Evolutionary conservation across 2,329 filamentous ascomycete species (phyloP).

Genomic region (Aureobasidium pullulans): DNA sequence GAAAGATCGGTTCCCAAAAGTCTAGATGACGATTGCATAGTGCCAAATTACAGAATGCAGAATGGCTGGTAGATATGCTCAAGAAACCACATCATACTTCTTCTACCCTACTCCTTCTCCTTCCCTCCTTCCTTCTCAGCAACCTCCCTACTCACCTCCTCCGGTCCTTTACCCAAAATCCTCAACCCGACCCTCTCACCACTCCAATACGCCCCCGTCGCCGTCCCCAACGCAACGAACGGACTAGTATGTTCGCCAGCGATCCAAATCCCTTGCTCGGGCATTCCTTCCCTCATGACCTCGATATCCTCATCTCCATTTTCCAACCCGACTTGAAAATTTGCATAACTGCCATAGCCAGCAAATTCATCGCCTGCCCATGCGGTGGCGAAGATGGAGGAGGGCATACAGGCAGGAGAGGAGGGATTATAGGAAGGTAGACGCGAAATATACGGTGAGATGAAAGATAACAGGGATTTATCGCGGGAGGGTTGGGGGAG

Average conservation of each 20-base stretch:
- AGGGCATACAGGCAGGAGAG: constrained; percentile 54
- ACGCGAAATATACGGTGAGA: constrained; percentile 68
- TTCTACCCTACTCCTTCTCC: background rate
- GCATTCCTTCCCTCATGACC: constrained; percentile 46
- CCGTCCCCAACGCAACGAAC: constrained; percentile 81
- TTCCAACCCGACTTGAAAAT: constrained; percentile 71
- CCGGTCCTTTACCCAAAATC: constrained; percentile 32
- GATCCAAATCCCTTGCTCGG: constrained; percentile 68
- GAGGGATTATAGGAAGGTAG: constrained; percentile 58
- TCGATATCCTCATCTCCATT: constrained; percentile 67
- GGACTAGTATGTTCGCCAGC: constrained; percentile 87
- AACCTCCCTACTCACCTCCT: background rate
- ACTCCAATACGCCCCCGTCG: constrained; percentile 87
- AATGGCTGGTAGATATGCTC: too few species aligned
- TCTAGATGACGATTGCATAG: too few species aligned
- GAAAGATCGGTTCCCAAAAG: too few species aligned
- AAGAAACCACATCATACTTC: background rate
- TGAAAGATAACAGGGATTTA: constrained; percentile 55
- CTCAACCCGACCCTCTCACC: constrained; percentile 69
- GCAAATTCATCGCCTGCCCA: constrained; percentile 76
- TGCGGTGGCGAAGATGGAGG: constrained; percentile 58
- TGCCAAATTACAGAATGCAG: too few species aligned
- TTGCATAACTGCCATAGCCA: constrained; percentile 74
- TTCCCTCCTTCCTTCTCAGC: background rate
- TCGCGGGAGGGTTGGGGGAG: constrained; percentile 42